These are phyloP conservation scores for Xerocomellus amylosporus DNA, from an alignment of 768 basidiomycete species.

Conservation along the genomic window DNA sequence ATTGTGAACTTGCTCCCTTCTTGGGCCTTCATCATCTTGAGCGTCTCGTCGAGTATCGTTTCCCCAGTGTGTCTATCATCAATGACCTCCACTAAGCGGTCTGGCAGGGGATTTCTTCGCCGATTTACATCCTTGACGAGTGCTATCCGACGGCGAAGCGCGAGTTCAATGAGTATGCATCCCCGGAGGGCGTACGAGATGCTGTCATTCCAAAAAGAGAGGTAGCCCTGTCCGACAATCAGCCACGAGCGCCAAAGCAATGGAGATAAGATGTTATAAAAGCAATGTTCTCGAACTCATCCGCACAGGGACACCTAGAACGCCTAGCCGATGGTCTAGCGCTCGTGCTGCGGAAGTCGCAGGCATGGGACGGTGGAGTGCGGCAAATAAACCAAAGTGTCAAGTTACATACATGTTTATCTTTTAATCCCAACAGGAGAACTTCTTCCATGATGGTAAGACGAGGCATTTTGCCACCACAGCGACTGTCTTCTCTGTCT, in stretches of 20 bases:
- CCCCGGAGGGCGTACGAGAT: slow-evolving; percentile 99
- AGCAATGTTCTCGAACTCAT: slow-evolving; percentile 2
- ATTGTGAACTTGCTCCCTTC: slow-evolving; percentile 57
- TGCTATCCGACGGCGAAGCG: slow-evolving; percentile 90
- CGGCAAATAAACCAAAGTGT: background rate
- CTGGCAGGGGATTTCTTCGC: slow-evolving; percentile 71
- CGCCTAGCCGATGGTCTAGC: background rate
- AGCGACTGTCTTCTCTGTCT: slow-evolving; percentile 57
- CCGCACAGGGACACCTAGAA: background rate
- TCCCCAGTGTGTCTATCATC: slow-evolving; percentile 93
- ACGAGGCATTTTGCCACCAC: slow-evolving; percentile 73
- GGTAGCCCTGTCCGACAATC: slow-evolving; percentile 62
- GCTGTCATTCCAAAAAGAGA: slow-evolving; percentile 99
- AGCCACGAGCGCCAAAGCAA: slow-evolving; percentile 4
- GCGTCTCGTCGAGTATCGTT: slow-evolving; percentile 91
- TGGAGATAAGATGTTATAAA: slow-evolving; percentile 21
- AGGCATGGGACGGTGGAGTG: slow-evolving; percentile 4
- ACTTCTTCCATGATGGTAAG: slow-evolving; percentile 98
- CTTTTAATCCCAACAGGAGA: slow-evolving; percentile 88
- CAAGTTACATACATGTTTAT: slow-evolving; percentile 73
- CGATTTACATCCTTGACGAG: slow-evolving; percentile 78
- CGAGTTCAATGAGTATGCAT: slow-evolving; percentile 95
- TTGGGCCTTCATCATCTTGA: slow-evolving; percentile 91
- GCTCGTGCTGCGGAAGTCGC: slow-evolving; percentile 20
- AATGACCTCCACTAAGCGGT: slow-evolving; percentile 86